A percentile compares a stretch with the other conserved stretches of the same genome.
Conservation (phyloP, 306 rosid species). For the Notholithocarpus densiflorus region DNA sequence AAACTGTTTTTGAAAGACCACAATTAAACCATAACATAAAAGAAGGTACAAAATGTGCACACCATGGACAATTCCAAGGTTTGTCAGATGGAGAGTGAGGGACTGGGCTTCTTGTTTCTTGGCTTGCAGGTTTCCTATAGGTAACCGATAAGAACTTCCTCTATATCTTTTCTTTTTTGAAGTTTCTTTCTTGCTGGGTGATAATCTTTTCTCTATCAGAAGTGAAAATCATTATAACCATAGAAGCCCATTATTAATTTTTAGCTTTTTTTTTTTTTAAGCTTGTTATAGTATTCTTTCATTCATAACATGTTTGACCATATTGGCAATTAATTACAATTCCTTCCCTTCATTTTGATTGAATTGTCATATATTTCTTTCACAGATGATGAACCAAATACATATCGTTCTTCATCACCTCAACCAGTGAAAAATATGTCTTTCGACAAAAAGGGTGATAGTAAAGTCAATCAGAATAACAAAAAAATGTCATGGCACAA, state of each 20-base stretch:
- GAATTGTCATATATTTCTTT: not conserved
- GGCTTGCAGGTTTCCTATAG: constrained; percentile 38
- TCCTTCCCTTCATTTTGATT: not conserved
- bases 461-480: not conserved
- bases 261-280: not conserved
- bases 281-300: not conserved
- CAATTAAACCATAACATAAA: not conserved
- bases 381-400: constrained; percentile 26
- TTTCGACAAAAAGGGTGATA: constrained; percentile 18
- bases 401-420: constrained; percentile 21
- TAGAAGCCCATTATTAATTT: not conserved
- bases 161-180: not conserved
- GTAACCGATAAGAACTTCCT: constrained; percentile 14
- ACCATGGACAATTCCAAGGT: constrained; percentile 40
- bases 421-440: constrained; percentile 24
- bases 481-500: constrained; percentile 21
- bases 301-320: not conserved
- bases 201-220: not conserved
- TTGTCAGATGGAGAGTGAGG: constrained; percentile 35
- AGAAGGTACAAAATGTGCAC: constrained; percentile 33
- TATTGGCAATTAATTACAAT: not conserved
- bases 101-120: constrained; percentile 50
- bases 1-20: not conserved
- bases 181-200: not conserved
- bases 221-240: no score